phyloP scores from a whole-genome alignment of 192 early-diverging fungal genomes.

The Lunasporangiospora selenospora region DNA sequence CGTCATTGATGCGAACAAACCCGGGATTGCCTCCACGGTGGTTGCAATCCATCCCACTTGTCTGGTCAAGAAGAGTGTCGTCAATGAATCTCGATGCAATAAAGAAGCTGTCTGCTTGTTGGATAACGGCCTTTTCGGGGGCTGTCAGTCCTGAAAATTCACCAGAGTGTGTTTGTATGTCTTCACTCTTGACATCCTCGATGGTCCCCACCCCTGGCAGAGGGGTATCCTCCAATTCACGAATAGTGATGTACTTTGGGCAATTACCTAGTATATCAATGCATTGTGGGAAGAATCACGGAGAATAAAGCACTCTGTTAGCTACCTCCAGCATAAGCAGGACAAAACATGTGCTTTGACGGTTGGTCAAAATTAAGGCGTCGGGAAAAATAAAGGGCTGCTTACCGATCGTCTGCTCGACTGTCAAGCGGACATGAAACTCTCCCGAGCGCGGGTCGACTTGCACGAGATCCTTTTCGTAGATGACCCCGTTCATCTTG shows the following conservation, averaged over 20 bases:
- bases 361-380: no score
- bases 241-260: conserved; percentile 41
- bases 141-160: neutral
- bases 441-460: conserved; percentile 14
- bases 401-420: conserved; percentile 38
- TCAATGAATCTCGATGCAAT: conserved; percentile 31
- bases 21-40: conserved; percentile 43
- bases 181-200: neutral
- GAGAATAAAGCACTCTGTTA: no score
- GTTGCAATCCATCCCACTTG: conserved; percentile 45
- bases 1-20: conserved; percentile 7
- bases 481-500: conserved; percentile 35
- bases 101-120: conserved; percentile 31
- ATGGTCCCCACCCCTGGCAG: no score
- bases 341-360: no score
- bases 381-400: no score
- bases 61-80: conserved; percentile 29
- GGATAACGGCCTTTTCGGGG: conserved; percentile 8
- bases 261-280: conserved; percentile 31
- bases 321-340: no score
- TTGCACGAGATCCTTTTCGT: conserved; percentile 2
- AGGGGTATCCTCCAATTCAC: no score
- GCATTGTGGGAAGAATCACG: no score
- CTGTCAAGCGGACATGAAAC: conserved; percentile 26
- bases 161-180: neutral